Evolutionary conservation across 495 filamentous ascomycete genomes (phyloP).

Genomic region (Acidomyces sp.): DNA sequence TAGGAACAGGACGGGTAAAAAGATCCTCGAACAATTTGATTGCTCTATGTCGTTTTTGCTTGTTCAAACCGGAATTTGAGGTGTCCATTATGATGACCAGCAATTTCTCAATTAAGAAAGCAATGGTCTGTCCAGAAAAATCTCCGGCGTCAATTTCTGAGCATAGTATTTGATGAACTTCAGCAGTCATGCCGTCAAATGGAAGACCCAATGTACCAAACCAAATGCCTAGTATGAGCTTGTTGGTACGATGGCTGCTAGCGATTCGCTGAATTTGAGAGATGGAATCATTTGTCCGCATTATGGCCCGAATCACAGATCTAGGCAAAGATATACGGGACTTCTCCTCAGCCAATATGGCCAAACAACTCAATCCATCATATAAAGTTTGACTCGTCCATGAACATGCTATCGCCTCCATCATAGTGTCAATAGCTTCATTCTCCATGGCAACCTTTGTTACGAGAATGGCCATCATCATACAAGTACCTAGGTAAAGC

Average conservation of each 20-base stretch:
- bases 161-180: too few relatives aligned
- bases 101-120: too few relatives aligned
- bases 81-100: too few relatives aligned
- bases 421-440: constrained; percentile 58
- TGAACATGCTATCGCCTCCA: constrained; percentile 67
- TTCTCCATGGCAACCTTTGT: constrained; percentile 68
- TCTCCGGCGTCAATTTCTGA: too few relatives aligned
- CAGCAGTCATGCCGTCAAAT: too few relatives aligned
- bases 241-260: constrained; percentile 4
- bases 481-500: constrained; percentile 72
- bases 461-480: constrained; percentile 72
- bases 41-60: neutral
- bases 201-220: neutral
- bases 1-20: neutral
- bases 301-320: constrained; percentile 52
- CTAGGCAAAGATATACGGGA: constrained; percentile 43
- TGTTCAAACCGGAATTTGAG: too few relatives aligned
- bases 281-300: constrained; percentile 18
- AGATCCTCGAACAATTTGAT: neutral
- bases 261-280: neutral
- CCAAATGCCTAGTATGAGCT: constrained; percentile 6
- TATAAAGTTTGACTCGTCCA: constrained; percentile 59
- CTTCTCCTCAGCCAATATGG: constrained; percentile 63
- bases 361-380: constrained; percentile 66
- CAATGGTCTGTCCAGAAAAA: too few relatives aligned